phyloP scores from a whole-genome alignment of 2,329 filamentous ascomycete species.

The Malbranchea cinnamomea region DNA sequence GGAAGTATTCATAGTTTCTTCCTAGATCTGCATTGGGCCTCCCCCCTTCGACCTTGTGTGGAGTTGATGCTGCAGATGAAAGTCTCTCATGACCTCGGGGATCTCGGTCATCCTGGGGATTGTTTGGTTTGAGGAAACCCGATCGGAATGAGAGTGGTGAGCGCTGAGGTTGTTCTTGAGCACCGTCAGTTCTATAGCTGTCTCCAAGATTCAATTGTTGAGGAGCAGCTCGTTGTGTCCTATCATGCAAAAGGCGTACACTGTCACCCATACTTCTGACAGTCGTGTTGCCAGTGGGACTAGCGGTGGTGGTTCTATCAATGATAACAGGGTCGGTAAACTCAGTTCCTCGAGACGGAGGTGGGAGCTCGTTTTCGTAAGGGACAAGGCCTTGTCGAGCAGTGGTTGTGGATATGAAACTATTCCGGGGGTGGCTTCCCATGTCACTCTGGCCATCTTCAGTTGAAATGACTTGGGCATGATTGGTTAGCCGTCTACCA shows the following conservation, averaged over 20 bases:
- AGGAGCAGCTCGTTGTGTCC: constrained; percentile 23
- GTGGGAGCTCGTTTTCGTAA: constrained; percentile 33
- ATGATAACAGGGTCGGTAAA: constrained; percentile 59
- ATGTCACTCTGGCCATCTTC: constrained; percentile 32
- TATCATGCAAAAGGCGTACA: constrained; percentile 56
- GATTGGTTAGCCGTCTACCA: constrained; percentile 31
- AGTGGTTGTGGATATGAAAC: constrained; percentile 42
- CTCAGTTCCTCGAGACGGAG: constrained; percentile 67
- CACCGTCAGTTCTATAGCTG: constrained; percentile 38
- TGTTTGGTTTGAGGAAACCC: constrained; percentile 50
- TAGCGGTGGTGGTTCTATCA: constrained; percentile 61
- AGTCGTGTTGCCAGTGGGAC: constrained; percentile 46
- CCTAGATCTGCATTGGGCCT: constrained; percentile 34
- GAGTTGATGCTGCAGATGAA: constrained; percentile 61
- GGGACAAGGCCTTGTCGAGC: constrained; percentile 22
- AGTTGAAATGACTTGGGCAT: constrained; percentile 19
- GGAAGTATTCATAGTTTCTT: constrained; percentile 81
- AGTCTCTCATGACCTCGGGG: constrained; percentile 63
- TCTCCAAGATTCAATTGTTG: constrained; percentile 46
- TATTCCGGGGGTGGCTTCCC: constrained; percentile 39
- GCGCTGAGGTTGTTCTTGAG: constrained; percentile 46
- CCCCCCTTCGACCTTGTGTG: constrained; percentile 33
- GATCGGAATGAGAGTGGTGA: constrained; percentile 65
- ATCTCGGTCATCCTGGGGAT: constrained; percentile 33
- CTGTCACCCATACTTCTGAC: constrained; percentile 59